Conservation (phyloP, 208 protist genomes). For the Trypanosomatidae sp. region DNA sequence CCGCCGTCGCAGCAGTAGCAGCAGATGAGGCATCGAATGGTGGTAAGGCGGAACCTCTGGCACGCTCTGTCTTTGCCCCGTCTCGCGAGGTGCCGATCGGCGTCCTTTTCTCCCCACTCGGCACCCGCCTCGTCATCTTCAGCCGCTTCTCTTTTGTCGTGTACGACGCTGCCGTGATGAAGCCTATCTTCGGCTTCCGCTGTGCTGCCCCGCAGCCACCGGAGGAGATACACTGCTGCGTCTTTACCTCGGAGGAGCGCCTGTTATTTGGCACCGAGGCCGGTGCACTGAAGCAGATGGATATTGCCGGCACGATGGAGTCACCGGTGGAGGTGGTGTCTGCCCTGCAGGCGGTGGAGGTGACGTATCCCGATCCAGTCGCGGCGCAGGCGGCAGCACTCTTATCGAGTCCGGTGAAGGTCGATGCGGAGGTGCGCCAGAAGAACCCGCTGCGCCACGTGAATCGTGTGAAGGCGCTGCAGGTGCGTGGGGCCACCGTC, state of each 20-base stretch:
- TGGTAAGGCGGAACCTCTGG: background rate
- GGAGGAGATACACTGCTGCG: slow-evolving; percentile 52
- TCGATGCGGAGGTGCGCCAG: slow-evolving; percentile 27
- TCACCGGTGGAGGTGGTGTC: background rate
- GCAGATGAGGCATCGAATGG: no score
- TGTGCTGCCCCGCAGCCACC: slow-evolving; percentile 33
- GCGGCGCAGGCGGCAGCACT: slow-evolving; percentile 14
- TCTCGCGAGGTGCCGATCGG: slow-evolving; percentile 39
- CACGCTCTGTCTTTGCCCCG: slow-evolving; percentile 2
- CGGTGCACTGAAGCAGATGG: slow-evolving; percentile 24
- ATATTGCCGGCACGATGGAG: background rate
- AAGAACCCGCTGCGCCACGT: slow-evolving; percentile 58
- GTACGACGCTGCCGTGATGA: slow-evolving; percentile 49
- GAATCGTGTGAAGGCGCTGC: slow-evolving; percentile 54
- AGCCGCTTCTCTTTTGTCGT: slow-evolving; percentile 54
- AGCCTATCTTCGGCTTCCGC: slow-evolving; percentile 22
- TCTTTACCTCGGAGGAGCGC: slow-evolving; percentile 33
- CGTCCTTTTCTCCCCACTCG: slow-evolving; percentile 54
- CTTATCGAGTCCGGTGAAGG: slow-evolving; percentile 18
- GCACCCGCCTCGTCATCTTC: slow-evolving; percentile 41
- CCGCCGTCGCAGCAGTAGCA: no score
- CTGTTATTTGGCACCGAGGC: slow-evolving; percentile 68
- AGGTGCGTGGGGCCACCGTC: slow-evolving; percentile 25
- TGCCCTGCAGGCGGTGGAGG: slow-evolving; percentile 3
- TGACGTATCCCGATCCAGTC: slow-evolving; percentile 29